These are phyloP conservation scores for Craterostigma plantagineum DNA, from an alignment of 257 asterid species.

Conservation along the genomic window DNA sequence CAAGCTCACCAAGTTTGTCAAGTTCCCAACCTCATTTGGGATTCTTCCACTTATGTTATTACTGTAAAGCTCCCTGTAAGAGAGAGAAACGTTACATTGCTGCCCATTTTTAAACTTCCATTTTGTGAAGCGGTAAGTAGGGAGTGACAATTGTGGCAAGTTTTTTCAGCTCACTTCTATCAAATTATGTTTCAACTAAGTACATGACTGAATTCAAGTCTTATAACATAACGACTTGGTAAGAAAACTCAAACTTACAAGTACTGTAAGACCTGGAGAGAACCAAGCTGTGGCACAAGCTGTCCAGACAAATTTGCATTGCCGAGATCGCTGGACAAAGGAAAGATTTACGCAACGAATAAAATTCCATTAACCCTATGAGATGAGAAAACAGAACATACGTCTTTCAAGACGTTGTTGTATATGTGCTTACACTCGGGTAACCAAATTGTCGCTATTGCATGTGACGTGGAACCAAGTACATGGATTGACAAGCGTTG, in stretches of 20 bases:
- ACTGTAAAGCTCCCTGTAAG: slow-evolving; percentile 4
- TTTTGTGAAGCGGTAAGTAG: no score
- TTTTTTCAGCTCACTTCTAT: no score
- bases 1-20: slow-evolving; percentile 87
- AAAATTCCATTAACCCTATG: not conserved
- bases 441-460: slow-evolving; percentile 64
- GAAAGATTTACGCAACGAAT: not conserved
- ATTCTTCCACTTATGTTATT: slow-evolving; percentile 68
- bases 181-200: no score
- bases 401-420: no score
- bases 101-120: no score
- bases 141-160: no score
- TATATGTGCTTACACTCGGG: slow-evolving; percentile 75
- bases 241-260: slow-evolving; percentile 49
- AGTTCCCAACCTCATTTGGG: slow-evolving; percentile 84
- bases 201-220: no score
- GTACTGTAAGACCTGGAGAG: slow-evolving; percentile 57
- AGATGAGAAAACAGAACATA: no score
- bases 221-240: no score
- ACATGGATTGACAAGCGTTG: slow-evolving; percentile 93
- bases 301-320: slow-evolving; percentile 86
- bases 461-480: slow-evolving; percentile 97
- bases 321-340: slow-evolving; percentile 73
- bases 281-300: slow-evolving; percentile 87
- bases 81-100: not conserved